These are phyloP conservation scores for Chaetomium sp. DNA, from an alignment of 2,329 filamentous ascomycete species.

Conservation along the genomic window DNA sequence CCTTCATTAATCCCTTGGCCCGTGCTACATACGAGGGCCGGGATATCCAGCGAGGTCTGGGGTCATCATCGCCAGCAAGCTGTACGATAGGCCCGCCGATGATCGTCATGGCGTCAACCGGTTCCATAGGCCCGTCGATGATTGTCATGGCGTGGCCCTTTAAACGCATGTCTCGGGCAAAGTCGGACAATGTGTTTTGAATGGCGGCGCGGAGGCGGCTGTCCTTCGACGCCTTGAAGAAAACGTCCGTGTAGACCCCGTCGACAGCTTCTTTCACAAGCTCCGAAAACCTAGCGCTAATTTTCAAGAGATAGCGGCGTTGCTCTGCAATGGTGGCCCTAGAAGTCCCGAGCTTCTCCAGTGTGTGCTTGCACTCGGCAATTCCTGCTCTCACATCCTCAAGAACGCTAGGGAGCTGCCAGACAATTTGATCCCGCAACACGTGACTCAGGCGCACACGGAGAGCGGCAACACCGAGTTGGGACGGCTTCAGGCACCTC, in stretches of 20 bases:
- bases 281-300: slow-evolving; percentile 36
- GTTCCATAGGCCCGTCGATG: slow-evolving; percentile 39
- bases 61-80: neutral
- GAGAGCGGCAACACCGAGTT: slow-evolving; percentile 53
- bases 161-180: slow-evolving; percentile 47
- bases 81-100: slow-evolving; percentile 38
- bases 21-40: slow-evolving; percentile 31
- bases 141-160: slow-evolving; percentile 43
- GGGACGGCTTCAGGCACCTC: slow-evolving; percentile 39
- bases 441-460: slow-evolving; percentile 54
- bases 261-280: slow-evolving; percentile 37
- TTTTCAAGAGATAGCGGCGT: slow-evolving; percentile 37
- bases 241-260: slow-evolving; percentile 36
- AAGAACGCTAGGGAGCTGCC: slow-evolving; percentile 50
- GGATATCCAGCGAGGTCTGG: slow-evolving; percentile 17
- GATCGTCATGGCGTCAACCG: slow-evolving; percentile 36
- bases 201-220: slow-evolving; percentile 54
- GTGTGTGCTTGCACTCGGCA: slow-evolving; percentile 38
- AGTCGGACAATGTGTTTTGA: slow-evolving; percentile 52
- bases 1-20: slow-evolving; percentile 37
- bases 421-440: slow-evolving; percentile 50
- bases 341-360: slow-evolving; percentile 53
- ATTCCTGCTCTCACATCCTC: slow-evolving; percentile 46
- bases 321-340: slow-evolving; percentile 45
- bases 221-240: slow-evolving; percentile 35